phyloP scores from a whole-genome alignment of 495 filamentous ascomycete species.

The Rostrohypoxylon terebratum region DNA sequence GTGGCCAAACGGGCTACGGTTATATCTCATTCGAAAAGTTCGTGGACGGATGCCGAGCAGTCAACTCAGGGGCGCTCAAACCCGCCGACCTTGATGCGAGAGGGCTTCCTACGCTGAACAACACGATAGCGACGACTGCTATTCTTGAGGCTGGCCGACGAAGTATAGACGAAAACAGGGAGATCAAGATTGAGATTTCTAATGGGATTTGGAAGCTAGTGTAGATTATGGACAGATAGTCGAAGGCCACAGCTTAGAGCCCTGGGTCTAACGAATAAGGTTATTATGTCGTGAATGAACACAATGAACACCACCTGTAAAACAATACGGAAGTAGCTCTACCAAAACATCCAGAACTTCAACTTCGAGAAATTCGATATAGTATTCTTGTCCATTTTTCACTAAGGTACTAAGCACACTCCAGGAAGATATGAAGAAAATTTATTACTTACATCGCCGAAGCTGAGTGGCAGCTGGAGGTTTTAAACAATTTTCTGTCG shows the following conservation, averaged over 20 bases:
- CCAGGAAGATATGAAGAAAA: background rate
- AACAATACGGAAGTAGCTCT: too few species aligned
- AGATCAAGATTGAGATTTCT: conserved; percentile 75
- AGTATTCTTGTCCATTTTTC: background rate
- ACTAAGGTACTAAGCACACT: background rate
- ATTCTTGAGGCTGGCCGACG: conserved; percentile 88
- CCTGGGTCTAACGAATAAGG: too few species aligned
- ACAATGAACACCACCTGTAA: background rate
- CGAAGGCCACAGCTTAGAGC: too few species aligned
- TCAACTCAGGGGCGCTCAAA: conserved; percentile 78
- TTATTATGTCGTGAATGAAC: too few species aligned
- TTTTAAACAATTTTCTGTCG: conserved; percentile 2
- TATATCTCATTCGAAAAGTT: conserved; percentile 98
- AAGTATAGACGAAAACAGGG: conserved; percentile 82
- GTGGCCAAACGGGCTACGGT: conserved; percentile 87
- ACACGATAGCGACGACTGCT: conserved; percentile 90
- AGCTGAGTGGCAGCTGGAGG: background rate
- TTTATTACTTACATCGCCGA: conserved; percentile 1
- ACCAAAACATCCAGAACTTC: too few species aligned
- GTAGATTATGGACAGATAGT: conserved; percentile 55
- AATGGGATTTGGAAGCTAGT: conserved; percentile 76
- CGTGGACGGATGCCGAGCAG: conserved; percentile 81
- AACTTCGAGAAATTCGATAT: background rate
- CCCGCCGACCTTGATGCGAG: conserved; percentile 80
- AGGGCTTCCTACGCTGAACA: conserved; percentile 84